phyloP scores from a whole-genome alignment of 805 yeast genomes.

The Yamadazyma kitorensis region DNA sequence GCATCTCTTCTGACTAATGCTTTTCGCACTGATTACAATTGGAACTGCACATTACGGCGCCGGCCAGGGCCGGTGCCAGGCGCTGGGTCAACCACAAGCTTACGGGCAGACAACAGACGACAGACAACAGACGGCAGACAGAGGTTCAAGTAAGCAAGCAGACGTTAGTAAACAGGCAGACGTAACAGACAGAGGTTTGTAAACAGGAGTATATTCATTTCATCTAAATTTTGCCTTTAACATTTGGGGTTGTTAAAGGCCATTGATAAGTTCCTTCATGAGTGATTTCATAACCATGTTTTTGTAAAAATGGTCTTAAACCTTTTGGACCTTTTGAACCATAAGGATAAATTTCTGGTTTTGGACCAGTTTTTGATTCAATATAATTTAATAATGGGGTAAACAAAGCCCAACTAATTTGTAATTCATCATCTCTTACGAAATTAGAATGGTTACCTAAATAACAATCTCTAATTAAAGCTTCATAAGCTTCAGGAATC shows the following conservation, averaged over 20 bases:
- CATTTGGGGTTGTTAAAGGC: slow-evolving; percentile 70
- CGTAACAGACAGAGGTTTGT: too few species aligned
- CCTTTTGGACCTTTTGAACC: slow-evolving; percentile 87
- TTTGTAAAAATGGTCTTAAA: slow-evolving; percentile 56
- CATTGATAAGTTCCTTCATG: slow-evolving; percentile 73
- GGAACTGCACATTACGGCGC: too few species aligned
- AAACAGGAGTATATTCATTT: too few species aligned
- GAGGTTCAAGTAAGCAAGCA: too few species aligned
- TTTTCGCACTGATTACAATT: too few species aligned
- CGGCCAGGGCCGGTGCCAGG: too few species aligned
- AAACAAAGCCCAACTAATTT: slow-evolving; percentile 87
- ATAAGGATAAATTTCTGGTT: slow-evolving; percentile 71
- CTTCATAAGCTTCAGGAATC: slow-evolving; percentile 98
- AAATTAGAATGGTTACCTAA: slow-evolving; percentile 95
- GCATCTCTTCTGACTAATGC: too few species aligned
- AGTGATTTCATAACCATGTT: slow-evolving; percentile 72
- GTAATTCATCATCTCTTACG: slow-evolving; percentile 97
- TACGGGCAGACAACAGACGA: too few species aligned
- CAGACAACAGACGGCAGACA: too few species aligned
- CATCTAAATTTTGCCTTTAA: slow-evolving; percentile 31
- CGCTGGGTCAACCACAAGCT: too few species aligned
- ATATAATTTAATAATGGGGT: slow-evolving; percentile 84
- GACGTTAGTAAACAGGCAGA: too few species aligned
- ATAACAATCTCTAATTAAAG: slow-evolving; percentile 85
- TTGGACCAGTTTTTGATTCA: slow-evolving; percentile 68